Evolutionary conservation across 1,284 basidiomycete genomes (phyloP).

Genomic region (Termitomyces sp.): DNA sequence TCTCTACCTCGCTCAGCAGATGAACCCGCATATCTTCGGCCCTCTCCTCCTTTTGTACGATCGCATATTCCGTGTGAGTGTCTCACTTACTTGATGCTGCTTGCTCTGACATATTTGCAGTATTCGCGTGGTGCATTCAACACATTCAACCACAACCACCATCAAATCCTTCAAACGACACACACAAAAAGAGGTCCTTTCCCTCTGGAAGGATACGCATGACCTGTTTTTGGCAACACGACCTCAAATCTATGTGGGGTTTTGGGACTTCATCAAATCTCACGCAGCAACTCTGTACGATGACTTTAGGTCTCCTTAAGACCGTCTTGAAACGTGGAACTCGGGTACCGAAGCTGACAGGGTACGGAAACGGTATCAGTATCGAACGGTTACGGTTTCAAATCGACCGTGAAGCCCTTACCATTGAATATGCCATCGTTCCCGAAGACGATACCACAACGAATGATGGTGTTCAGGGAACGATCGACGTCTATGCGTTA

Average conservation of each 20-base stretch:
- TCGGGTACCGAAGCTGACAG: slow-evolving; percentile 70
- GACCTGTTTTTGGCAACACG: slow-evolving; percentile 95
- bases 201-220: slow-evolving; percentile 54
- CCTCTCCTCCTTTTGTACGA: slow-evolving; percentile 91
- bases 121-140: slow-evolving; percentile 94
- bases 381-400: slow-evolving; percentile 78
- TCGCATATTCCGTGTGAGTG: slow-evolving; percentile 78
- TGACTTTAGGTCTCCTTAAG: slow-evolving; percentile 77
- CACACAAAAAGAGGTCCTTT: slow-evolving; percentile 29
- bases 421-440: slow-evolving; percentile 83
- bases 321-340: slow-evolving; percentile 69
- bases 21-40: slow-evolving; percentile 90
- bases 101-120: slow-evolving; percentile 31
- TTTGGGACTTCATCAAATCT: slow-evolving; percentile 56
- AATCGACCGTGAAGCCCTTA: slow-evolving; percentile 75
- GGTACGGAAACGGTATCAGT: slow-evolving; percentile 81
- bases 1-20: slow-evolving; percentile 91
- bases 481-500: slow-evolving; percentile 57
- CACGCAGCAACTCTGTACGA: slow-evolving; percentile 73
- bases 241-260: slow-evolving; percentile 86
- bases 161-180: slow-evolving; percentile 24
- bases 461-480: slow-evolving; percentile 38
- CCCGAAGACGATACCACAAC: slow-evolving; percentile 57
- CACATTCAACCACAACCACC: slow-evolving; percentile 41
- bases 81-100: slow-evolving; percentile 8